Evolutionary conservation across 225 moss, liverwort and hornwort species (phyloP).

Genomic region (Neckera pumila): DNA sequence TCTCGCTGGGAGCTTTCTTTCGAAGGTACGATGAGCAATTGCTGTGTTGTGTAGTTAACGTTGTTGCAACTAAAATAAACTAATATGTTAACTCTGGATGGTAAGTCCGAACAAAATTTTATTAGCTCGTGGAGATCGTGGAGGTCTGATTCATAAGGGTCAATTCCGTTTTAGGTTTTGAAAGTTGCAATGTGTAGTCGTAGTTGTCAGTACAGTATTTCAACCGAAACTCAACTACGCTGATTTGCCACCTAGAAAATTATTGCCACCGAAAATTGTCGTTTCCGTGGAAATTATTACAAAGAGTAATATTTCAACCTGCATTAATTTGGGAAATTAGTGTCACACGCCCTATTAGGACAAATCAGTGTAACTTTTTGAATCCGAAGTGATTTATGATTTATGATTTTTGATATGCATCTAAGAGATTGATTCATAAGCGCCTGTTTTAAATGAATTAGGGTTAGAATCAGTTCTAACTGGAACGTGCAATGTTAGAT

Average conservation of each 20-base stretch:
- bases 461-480: not conserved
- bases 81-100: not conserved
- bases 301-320: not conserved
- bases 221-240: not conserved
- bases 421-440: not conserved
- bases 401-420: not conserved
- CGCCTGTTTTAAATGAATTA: not conserved
- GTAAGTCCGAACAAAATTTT: not conserved
- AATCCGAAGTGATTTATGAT: not conserved
- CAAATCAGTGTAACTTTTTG: not conserved
- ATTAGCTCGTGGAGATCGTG: not conserved
- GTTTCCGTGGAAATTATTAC: not conserved
- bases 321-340: not conserved
- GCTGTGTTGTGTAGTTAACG: not conserved
- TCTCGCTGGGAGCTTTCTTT: not conserved
- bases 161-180: not conserved
- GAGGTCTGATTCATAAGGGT: not conserved
- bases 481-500: not conserved
- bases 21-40: not conserved
- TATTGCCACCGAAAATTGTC: not conserved
- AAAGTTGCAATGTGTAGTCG: not conserved
- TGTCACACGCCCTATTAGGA: not conserved
- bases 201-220: not conserved
- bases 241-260: not conserved
- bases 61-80: not conserved